These are phyloP conservation scores for Colletotrichum tropicale DNA, from an alignment of 2,329 filamentous ascomycete genomes.

Conservation along the genomic window DNA sequence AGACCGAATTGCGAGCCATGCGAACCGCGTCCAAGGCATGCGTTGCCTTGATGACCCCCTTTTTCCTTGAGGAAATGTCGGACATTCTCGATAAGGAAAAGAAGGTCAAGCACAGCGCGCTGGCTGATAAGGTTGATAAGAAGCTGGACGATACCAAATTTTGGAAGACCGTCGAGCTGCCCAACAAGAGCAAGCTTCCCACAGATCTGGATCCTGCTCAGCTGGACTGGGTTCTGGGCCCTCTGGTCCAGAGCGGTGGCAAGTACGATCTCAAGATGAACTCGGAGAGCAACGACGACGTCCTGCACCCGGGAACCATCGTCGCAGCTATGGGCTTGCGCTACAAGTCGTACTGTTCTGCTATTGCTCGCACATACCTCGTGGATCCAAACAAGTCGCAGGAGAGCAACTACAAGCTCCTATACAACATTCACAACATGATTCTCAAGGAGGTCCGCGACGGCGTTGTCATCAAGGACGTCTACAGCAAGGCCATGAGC, in stretches of 20 bases:
- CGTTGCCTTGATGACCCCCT: constrained; percentile 92
- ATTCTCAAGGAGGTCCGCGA: constrained; percentile 91
- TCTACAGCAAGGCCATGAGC: constrained; percentile 85
- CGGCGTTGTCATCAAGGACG: constrained; percentile 83
- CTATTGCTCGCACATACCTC: constrained; percentile 91
- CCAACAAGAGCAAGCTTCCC: constrained; percentile 76
- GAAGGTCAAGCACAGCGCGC: constrained; percentile 87
- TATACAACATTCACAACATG: constrained; percentile 83
- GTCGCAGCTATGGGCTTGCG: constrained; percentile 89
- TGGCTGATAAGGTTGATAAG: constrained; percentile 86
- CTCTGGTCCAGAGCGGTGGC: constrained; percentile 92
- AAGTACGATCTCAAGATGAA: constrained; percentile 90
- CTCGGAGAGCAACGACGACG: constrained; percentile 78
- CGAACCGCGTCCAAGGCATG: constrained; percentile 93
- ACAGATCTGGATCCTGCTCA: constrained; percentile 85
- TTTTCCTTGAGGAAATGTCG: constrained; percentile 98
- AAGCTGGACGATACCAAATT: constrained; percentile 95
- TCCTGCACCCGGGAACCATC: constrained; percentile 90
- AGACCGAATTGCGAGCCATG: constrained; percentile 91
- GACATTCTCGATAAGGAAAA: constrained; percentile 94
- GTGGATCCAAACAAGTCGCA: constrained; percentile 97
- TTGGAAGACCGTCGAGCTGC: constrained; percentile 79
- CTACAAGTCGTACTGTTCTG: constrained; percentile 94
- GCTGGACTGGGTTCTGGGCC: constrained; percentile 92
- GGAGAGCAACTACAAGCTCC: constrained; percentile 90